phyloP scores from a whole-genome alignment of 768 basidiomycete species.

The Leccinum longicurvipes region DNA sequence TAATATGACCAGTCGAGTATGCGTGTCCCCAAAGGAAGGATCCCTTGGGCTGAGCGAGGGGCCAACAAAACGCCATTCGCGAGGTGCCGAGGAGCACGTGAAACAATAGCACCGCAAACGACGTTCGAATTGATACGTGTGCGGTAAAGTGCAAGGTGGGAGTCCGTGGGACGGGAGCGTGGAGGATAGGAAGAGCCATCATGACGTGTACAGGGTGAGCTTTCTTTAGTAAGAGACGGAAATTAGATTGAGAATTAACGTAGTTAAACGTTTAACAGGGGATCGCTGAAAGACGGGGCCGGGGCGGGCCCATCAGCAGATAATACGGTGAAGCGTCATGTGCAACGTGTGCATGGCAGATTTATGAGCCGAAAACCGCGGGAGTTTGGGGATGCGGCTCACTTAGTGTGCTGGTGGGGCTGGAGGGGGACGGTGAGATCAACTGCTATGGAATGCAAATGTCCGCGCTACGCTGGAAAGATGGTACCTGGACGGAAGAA shows the following conservation, averaged over 20 bases:
- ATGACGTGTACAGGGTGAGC: slow-evolving; percentile 21
- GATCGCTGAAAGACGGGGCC: slow-evolving; percentile 20
- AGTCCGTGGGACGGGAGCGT: slow-evolving; percentile 1
- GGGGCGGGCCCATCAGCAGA: not conserved
- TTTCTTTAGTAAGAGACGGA: slow-evolving; percentile 20
- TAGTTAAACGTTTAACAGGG: slow-evolving; percentile 30
- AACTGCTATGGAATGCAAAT: not conserved
- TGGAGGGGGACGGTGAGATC: slow-evolving; percentile 4
- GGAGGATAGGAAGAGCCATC: slow-evolving; percentile 1
- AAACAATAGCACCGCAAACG: slow-evolving; percentile 13
- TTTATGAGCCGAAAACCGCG: not conserved
- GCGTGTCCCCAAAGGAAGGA: slow-evolving; percentile 10
- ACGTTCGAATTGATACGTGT: slow-evolving; percentile 1
- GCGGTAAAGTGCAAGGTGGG: not conserved
- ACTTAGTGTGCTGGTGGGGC: not conserved
- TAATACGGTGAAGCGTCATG: slow-evolving; percentile 1
- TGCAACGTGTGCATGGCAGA: not conserved
- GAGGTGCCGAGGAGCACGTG: slow-evolving; percentile 26
- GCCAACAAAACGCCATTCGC: slow-evolving; percentile 12
- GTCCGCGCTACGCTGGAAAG: not conserved
- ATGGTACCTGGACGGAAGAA: not conserved
- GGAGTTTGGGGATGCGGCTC: not conserved
- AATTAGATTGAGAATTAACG: slow-evolving; percentile 29
- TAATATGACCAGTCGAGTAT: slow-evolving; percentile 8
- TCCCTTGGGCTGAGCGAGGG: slow-evolving; percentile 5